Percentiles rank a stretch among this genome's conserved stretches.
Evolutionary conservation across 2,329 filamentous ascomycete species (phyloP).

Genomic region (Fusarium tanahbumbuense): DNA sequence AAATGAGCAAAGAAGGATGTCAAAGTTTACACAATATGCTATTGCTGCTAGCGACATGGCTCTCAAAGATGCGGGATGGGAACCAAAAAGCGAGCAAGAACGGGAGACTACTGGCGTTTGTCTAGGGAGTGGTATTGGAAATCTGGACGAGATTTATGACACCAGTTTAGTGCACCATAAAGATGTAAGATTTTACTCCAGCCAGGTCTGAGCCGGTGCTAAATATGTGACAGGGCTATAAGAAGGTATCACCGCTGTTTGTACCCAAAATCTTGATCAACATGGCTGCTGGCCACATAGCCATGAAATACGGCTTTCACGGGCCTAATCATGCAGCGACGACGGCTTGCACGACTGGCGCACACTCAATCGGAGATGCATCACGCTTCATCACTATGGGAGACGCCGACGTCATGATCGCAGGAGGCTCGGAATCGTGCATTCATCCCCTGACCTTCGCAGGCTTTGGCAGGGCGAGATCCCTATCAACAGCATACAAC

Average conservation of each 20-base stretch:
- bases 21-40: conserved; percentile 92
- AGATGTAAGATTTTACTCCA: conserved; percentile 66
- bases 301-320: conserved; percentile 89
- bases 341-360: conserved; percentile 95
- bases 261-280: conserved; percentile 95
- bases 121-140: conserved; percentile 94
- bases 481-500: conserved; percentile 85
- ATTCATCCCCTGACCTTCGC: conserved; percentile 94
- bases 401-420: conserved; percentile 94
- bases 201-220: neutral
- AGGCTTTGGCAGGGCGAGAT: conserved; percentile 89
- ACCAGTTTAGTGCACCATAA: conserved; percentile 81
- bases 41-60: conserved; percentile 89
- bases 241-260: conserved; percentile 91
- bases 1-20: conserved; percentile 79
- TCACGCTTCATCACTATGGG: conserved; percentile 91
- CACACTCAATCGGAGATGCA: conserved; percentile 94
- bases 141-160: conserved; percentile 88
- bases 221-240: conserved; percentile 75
- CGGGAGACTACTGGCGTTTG: conserved; percentile 87
- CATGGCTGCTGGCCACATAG: conserved; percentile 91
- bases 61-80: conserved; percentile 83
- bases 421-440: conserved; percentile 94
- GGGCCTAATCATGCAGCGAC: conserved; percentile 94
- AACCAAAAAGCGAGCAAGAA: conserved; percentile 68